These are phyloP conservation scores for Barnettozyma botsteinii DNA, from an alignment of 805 yeast species.

Conservation along the genomic window DNA sequence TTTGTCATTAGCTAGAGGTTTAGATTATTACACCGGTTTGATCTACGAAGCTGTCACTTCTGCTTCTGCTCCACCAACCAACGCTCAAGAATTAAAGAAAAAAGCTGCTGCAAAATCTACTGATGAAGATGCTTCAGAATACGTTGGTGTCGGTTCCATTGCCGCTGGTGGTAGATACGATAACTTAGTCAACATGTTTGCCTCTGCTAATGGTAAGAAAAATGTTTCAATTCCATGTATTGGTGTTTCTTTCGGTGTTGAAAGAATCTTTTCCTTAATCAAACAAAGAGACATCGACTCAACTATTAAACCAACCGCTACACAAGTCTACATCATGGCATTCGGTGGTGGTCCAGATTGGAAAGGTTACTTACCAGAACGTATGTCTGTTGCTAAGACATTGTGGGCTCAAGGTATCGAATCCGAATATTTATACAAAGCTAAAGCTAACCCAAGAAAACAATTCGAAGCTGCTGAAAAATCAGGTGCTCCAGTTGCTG, in stretches of 20 bases:
- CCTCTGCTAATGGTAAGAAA: slow-evolving; percentile 74
- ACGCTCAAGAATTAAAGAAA: slow-evolving; percentile 62
- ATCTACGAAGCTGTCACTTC: slow-evolving; percentile 95
- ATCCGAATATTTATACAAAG: slow-evolving; percentile 86
- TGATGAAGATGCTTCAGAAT: slow-evolving; percentile 91
- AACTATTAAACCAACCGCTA: slow-evolving; percentile 70
- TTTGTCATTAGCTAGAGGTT: slow-evolving; percentile 92
- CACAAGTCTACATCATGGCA: slow-evolving; percentile 95
- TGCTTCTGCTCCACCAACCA: slow-evolving; percentile 91
- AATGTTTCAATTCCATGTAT: slow-evolving; percentile 87
- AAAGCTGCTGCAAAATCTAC: slow-evolving; percentile 26
- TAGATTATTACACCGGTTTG: slow-evolving; percentile 95
- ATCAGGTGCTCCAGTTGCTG: slow-evolving; percentile 84
- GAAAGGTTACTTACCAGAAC: slow-evolving; percentile 87
- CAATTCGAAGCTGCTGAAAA: slow-evolving; percentile 98
- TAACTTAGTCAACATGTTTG: slow-evolving; percentile 93
- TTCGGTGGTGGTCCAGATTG: slow-evolving; percentile 98
- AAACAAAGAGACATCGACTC: slow-evolving; percentile 63
- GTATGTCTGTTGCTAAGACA: slow-evolving; percentile 78
- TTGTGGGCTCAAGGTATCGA: slow-evolving; percentile 89
- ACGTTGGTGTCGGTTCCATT: slow-evolving; percentile 96
- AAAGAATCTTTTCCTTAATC: slow-evolving; percentile 84
- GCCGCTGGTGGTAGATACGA: slow-evolving; percentile 99
- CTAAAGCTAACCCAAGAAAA: slow-evolving; percentile 90
- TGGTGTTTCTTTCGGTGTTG: slow-evolving; percentile 96